Evolutionary conservation across 768 basidiomycete species (phyloP).

Genomic region (Agrocybe praecox): DNA sequence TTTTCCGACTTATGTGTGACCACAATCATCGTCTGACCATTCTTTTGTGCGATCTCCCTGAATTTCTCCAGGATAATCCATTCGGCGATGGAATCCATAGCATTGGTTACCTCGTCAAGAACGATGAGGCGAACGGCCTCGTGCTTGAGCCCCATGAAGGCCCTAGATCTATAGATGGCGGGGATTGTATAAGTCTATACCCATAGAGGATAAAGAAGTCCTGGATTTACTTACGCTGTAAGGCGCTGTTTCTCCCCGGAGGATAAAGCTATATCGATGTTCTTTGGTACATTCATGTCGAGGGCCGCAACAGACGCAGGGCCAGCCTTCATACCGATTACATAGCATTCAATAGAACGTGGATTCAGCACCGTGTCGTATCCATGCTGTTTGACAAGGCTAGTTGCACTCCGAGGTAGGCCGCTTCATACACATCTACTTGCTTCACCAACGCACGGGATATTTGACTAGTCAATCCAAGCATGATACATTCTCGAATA

Average conservation of each 20-base stretch:
- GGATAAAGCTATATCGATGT: constrained; percentile 25
- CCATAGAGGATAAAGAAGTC: too few species aligned
- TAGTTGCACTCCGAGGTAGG: constrained; percentile 37
- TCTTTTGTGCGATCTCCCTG: constrained; percentile 23
- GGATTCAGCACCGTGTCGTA: constrained; percentile 39
- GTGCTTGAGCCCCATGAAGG: constrained; percentile 35
- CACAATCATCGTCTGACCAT: constrained; percentile 50
- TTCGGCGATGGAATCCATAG: constrained; percentile 52
- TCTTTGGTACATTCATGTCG: constrained; percentile 11
- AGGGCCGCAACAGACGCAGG: constrained; percentile 24
- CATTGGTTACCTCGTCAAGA: constrained; percentile 54
- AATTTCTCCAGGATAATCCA: constrained; percentile 41
- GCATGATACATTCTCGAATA: constrained; percentile 38
- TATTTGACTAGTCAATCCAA: constrained; percentile 22
- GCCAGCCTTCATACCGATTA: constrained; percentile 27
- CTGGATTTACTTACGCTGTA: constrained; percentile 38
- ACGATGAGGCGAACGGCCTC: constrained; percentile 42
- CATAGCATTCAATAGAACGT: constrained; percentile 15
- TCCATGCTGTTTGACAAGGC: constrained; percentile 36
- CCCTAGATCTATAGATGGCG: constrained; percentile 38
- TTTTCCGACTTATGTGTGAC: constrained; percentile 49
- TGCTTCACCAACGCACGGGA: constrained; percentile 13
- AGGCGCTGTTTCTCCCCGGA: constrained; percentile 48
- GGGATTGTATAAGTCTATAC: neutral
- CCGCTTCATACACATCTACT: constrained; percentile 28